Evolutionary conservation across 192 early-diverging fungal genomes (phyloP), one percentile per base, ranked within the genome.

Genomic region (Backusella psychrophila): DNA sequence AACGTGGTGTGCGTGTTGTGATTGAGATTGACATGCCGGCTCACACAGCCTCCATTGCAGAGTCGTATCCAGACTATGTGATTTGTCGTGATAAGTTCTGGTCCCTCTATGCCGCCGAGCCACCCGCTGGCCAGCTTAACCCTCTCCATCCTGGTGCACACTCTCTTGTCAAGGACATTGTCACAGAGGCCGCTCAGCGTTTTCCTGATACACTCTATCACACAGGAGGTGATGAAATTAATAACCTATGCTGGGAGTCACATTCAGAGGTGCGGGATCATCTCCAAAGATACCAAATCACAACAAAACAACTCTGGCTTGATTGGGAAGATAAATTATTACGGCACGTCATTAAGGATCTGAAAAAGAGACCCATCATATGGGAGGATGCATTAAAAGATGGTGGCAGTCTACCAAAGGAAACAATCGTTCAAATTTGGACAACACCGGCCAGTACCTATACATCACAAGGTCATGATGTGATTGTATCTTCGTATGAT

Each of bases 11-110:
- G 33, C 90, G 96, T 66, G 85, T 97, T 21, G 89, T 95, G 69
- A 91, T 95, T 17, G 96, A 97, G 80, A 90, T 96, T 44, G 94
- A 96, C 75, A 90, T 94, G 85, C 94, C 94, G 2, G 92, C 92
- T 1, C 93, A 96, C 77, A 89, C 88, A 49, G 79, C 85, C 7
- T 84, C 91, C 7, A 78, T 84, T 33, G 69, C 14, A 23, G 41
- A 78, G 36, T 78, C 77, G 1, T 78, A 88, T 65, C 89, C 92
- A 4, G 84, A 90, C 52, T 73, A 89, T 39, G 81, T 90, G 74
- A 83, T 85, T 73, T 94, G 90, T 72, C 68, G 79, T 66, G 87
- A 90, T 53, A 84, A 83, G 66, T 90, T 89, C 81, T 92, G 91
- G 71, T 77, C 72, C 59, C 87, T 86, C 78, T 89, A 90, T 82